Evolutionary conservation across 371 early-diverging fungal genomes (phyloP).

Genomic region (Mycotypha africana): DNA sequence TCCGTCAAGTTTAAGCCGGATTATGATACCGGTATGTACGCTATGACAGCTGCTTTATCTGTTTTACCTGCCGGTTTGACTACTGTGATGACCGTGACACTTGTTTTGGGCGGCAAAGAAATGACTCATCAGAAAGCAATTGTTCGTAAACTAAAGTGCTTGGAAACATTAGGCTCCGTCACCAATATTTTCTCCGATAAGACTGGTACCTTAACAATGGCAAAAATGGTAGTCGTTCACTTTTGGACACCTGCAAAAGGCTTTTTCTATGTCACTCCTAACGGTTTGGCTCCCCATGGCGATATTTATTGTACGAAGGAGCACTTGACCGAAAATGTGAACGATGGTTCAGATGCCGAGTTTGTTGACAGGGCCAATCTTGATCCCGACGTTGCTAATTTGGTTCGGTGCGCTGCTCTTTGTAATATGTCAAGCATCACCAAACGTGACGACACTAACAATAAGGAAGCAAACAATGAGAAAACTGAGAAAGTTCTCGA

Average conservation of each 20-base stretch:
- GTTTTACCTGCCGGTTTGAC: slow-evolving; percentile 37
- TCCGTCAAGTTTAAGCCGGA: slow-evolving; percentile 40
- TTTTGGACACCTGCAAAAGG: slow-evolving; percentile 66
- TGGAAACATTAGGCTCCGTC: slow-evolving; percentile 91
- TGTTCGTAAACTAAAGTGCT: slow-evolving; percentile 84
- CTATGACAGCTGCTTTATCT: slow-evolving; percentile 35
- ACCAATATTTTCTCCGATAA: slow-evolving; percentile 92
- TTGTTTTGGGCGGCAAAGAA: slow-evolving; percentile 36
- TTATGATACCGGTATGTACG: slow-evolving; percentile 38
- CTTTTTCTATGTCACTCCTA: slow-evolving; percentile 53
- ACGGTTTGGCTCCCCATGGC: slow-evolving; percentile 62
- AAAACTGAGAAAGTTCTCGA: no score
- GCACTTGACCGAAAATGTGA: slow-evolving; percentile 3
- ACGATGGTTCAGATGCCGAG: slow-evolving; percentile 2
- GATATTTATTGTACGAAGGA: slow-evolving; percentile 38
- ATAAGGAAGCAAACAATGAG: slow-evolving; percentile 1
- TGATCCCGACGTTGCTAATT: slow-evolving; percentile 10
- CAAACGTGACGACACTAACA: slow-evolving; percentile 9
- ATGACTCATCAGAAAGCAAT: slow-evolving; percentile 31
- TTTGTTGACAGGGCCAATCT: slow-evolving; percentile 16
- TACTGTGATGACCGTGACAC: slow-evolving; percentile 35
- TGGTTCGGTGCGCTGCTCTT: slow-evolving; percentile 48
- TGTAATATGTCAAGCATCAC: slow-evolving; percentile 59
- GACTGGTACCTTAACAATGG: slow-evolving; percentile 53
- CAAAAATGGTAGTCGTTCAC: slow-evolving; percentile 71